Conservation (phyloP, 495 filamentous ascomycete genomes). For the Podospora pseudocomata region DNA sequence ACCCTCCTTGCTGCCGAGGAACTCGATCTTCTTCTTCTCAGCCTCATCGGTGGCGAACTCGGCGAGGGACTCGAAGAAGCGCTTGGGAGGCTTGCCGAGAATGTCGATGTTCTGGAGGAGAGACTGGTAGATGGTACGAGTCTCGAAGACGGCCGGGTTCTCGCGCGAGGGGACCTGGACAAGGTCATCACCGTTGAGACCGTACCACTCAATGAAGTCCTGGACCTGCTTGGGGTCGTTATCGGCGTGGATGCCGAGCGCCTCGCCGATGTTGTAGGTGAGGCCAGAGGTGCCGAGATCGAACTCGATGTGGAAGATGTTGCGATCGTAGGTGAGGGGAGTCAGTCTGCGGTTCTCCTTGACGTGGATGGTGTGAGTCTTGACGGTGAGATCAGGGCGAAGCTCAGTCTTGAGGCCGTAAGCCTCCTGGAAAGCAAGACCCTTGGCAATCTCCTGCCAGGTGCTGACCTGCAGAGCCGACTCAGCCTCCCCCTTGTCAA, state of each 20-base stretch:
- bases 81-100: constrained; percentile 92
- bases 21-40: constrained; percentile 75
- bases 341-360: constrained; percentile 94
- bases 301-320: constrained; percentile 99
- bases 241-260: constrained; percentile 93
- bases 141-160: constrained; percentile 70
- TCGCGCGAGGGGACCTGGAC: constrained; percentile 90
- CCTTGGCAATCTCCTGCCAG: constrained; percentile 81
- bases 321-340: constrained; percentile 84
- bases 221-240: constrained; percentile 76
- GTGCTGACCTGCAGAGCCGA: constrained; percentile 60
- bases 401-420: constrained; percentile 69
- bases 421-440: constrained; percentile 90
- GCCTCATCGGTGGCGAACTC: constrained; percentile 79
- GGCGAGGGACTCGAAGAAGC: constrained; percentile 90
- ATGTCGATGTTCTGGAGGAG: constrained; percentile 94
- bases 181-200: constrained; percentile 72
- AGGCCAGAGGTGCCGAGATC: constrained; percentile 87
- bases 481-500: constrained; percentile 72
- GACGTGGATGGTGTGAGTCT: constrained; percentile 84
- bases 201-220: constrained; percentile 87
- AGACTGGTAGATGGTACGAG: constrained; percentile 89
- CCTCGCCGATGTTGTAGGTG: constrained; percentile 94
- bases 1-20: constrained; percentile 76
- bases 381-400: constrained; percentile 77